Evolutionary conservation across 2,329 filamentous ascomycete species (phyloP).

Genomic region (Scytalidium lignicola): DNA sequence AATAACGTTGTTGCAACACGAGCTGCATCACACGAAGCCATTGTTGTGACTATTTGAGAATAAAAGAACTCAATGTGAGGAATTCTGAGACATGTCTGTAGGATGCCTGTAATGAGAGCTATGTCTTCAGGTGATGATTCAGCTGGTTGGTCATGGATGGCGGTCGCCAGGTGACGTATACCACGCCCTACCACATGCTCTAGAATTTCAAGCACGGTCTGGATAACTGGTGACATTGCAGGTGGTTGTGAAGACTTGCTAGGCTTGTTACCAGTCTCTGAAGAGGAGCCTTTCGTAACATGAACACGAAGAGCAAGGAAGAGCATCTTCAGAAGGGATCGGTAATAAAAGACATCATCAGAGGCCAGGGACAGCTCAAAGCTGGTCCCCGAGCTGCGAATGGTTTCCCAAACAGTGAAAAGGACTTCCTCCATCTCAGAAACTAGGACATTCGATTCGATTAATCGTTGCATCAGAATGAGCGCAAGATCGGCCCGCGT

Average conservation of each 20-base stretch:
- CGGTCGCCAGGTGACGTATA: conserved; percentile 73
- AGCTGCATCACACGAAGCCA: conserved; percentile 66
- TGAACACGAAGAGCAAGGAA: conserved; percentile 75
- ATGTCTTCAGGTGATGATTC: conserved; percentile 73
- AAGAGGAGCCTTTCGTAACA: conserved; percentile 21
- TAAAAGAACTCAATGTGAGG: conserved; percentile 70
- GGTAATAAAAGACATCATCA: conserved; percentile 66
- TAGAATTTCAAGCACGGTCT: conserved; percentile 62
- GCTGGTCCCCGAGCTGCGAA: conserved; percentile 46
- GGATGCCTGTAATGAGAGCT: conserved; percentile 77
- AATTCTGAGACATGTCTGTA: conserved; percentile 78
- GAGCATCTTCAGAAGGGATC: conserved; percentile 75
- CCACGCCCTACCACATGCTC: conserved; percentile 74
- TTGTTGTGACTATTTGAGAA: conserved; percentile 63
- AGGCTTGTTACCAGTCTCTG: conserved; percentile 24
- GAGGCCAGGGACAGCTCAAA: conserved; percentile 55
- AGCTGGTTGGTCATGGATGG: conserved; percentile 70
- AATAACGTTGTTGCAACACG: conserved; percentile 83
- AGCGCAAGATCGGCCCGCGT: conserved; percentile 76
- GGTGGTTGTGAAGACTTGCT: conserved; percentile 18
- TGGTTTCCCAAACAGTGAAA: conserved; percentile 53
- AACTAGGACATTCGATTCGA: conserved; percentile 47
- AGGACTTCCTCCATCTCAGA: conserved; percentile 49
- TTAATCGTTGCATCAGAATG: conserved; percentile 74
- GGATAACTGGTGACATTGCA: conserved; percentile 25